phyloP scores from a whole-genome alignment of 495 filamentous ascomycete genomes.

The Aspergillus nanangensis region DNA sequence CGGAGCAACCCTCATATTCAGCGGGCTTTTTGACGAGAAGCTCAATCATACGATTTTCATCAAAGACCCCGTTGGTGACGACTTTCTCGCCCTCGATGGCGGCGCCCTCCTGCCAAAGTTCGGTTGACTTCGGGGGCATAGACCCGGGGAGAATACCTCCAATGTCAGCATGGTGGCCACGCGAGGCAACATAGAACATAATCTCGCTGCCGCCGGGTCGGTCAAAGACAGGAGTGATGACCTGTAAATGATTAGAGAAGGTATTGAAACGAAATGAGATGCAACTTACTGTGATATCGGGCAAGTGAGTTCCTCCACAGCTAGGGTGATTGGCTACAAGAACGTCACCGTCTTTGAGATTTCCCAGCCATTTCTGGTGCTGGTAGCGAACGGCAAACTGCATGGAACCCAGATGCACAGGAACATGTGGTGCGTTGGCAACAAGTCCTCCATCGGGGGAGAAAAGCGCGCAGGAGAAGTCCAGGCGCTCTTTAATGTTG shows the following conservation, averaged over 20 bases:
- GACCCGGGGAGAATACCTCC: slow-evolving; percentile 93
- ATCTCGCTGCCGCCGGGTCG: slow-evolving; percentile 68
- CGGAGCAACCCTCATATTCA: slow-evolving; percentile 79
- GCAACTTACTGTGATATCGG: slow-evolving; percentile 78
- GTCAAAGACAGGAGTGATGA: slow-evolving; percentile 82
- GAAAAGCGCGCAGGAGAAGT: slow-evolving; percentile 96
- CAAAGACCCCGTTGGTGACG: slow-evolving; percentile 82
- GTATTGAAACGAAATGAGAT: background rate
- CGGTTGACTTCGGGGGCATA: slow-evolving; percentile 93
- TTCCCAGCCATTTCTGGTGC: slow-evolving; percentile 86
- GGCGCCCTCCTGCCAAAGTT: slow-evolving; percentile 92
- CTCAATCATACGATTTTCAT: slow-evolving; percentile 82
- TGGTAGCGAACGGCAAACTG: slow-evolving; percentile 92
- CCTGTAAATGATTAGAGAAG: slow-evolving; percentile 20
- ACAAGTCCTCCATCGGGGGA: slow-evolving; percentile 87
- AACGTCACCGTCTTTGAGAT: slow-evolving; percentile 86
- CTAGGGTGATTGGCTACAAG: slow-evolving; percentile 95
- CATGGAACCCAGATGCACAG: slow-evolving; percentile 91
- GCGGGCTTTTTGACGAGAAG: slow-evolving; percentile 81
- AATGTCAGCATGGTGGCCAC: slow-evolving; percentile 96
- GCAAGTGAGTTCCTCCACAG: slow-evolving; percentile 82
- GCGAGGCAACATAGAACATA: slow-evolving; percentile 93
- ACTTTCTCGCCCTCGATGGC: slow-evolving; percentile 92
- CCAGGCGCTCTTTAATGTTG: slow-evolving; percentile 95
- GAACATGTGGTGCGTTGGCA: slow-evolving; percentile 91